A percentile compares a stretch with the other conserved stretches of the same genome.
Conservation (phyloP, 306 rosid species). For the Mucuna pruriens region DNA sequence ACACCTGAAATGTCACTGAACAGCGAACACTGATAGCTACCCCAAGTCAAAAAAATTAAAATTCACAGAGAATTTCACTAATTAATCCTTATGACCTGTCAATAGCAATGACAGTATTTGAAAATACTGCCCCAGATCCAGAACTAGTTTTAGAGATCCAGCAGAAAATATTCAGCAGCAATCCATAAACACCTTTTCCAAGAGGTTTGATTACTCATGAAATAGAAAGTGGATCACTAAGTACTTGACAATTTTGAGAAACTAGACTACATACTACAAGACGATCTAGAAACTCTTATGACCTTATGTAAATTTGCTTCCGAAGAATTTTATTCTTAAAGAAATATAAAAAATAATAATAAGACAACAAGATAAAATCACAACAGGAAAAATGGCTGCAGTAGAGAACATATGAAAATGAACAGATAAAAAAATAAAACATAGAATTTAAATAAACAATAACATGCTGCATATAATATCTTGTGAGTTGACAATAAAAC, state of each 20-base stretch:
- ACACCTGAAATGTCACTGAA: conserved; percentile 7
- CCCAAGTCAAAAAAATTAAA: neutral
- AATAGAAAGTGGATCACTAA: neutral
- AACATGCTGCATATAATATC: neutral
- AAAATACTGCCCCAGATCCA: neutral
- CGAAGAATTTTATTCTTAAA: neutral
- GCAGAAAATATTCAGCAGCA: neutral
- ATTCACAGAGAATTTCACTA: conserved; percentile 6
- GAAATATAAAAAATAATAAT: neutral
- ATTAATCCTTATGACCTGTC: neutral
- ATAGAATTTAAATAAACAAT: neutral
- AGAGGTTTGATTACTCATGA: conserved; percentile 11
- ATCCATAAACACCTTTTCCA: conserved; percentile 5
- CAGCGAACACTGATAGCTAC: neutral
- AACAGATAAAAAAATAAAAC: neutral
- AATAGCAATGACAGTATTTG: neutral
- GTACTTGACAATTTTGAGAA: conserved; percentile 9
- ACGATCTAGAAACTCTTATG: neutral
- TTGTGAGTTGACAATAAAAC: neutral
- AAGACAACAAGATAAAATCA: neutral
- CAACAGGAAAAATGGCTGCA: neutral
- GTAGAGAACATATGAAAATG: neutral
- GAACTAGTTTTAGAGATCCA: conserved; percentile 1
- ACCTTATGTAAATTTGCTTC: neutral
- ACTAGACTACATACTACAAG: neutral